A percentile compares a stretch with the other conserved stretches of the same genome.
Evolutionary conservation across 2,329 filamentous ascomycete species (phyloP).

Genomic region (Apiospora hydei): DNA sequence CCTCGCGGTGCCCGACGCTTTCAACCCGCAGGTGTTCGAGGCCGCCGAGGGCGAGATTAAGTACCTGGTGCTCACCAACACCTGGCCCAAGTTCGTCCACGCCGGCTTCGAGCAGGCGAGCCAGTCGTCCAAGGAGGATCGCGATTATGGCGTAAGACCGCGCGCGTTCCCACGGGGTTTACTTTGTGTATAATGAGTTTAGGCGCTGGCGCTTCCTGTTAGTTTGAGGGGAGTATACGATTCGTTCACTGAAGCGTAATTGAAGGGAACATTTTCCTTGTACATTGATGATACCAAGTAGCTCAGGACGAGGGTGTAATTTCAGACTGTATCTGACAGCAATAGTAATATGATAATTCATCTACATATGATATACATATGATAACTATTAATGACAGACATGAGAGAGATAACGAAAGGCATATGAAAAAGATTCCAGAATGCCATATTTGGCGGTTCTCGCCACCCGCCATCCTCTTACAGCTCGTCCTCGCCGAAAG

Average conservation of each 20-base stretch:
- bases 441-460: background rate
- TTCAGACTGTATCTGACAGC: background rate
- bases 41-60: constrained; percentile 35
- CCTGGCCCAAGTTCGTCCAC: constrained; percentile 41
- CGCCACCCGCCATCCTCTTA: background rate
- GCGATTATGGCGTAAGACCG: background rate
- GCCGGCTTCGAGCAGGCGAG: constrained; percentile 25
- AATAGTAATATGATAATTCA: background rate
- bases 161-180: background rate
- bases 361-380: background rate
- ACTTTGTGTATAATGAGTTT: background rate
- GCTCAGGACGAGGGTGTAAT: background rate
- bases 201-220: background rate
- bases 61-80: constrained; percentile 41
- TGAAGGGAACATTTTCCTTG: too few species aligned
- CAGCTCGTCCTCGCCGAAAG: background rate
- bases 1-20: constrained; percentile 24
- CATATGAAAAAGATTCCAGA: background rate
- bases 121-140: background rate
- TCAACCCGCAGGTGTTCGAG: constrained; percentile 31
- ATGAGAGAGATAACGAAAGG: background rate
- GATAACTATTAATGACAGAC: background rate
- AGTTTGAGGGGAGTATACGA: background rate
- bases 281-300: background rate
- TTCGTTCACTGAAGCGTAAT: background rate